Evolutionary conservation across 2,329 filamentous ascomycete species (phyloP).

Genomic region (Fusarium aywerte): DNA sequence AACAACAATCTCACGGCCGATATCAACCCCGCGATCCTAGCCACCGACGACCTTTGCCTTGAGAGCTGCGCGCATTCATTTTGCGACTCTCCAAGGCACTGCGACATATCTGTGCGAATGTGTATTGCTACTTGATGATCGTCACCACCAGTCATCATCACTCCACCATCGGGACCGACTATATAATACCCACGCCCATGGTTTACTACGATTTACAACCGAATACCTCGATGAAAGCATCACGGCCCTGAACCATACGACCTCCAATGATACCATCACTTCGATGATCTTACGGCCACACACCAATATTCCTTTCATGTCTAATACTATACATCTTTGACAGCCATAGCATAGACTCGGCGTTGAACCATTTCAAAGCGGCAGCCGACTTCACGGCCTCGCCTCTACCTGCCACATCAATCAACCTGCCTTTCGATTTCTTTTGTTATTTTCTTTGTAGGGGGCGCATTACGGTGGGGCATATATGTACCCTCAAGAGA

Average conservation of each 20-base stretch:
- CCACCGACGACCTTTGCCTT: conserved; percentile 54
- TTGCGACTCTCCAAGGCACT: conserved; percentile 26
- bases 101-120: conserved; percentile 11
- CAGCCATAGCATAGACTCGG: conserved; percentile 51
- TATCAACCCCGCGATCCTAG: conserved; percentile 60
- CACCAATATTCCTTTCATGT: conserved; percentile 43
- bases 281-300: conserved; percentile 42
- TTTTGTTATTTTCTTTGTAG: conserved; percentile 41
- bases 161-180: neutral
- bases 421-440: conserved; percentile 41
- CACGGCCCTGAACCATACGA: conserved; percentile 32
- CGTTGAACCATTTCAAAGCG: conserved; percentile 45
- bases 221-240: conserved; percentile 45
- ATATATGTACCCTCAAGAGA: conserved; percentile 39
- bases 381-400: conserved; percentile 30
- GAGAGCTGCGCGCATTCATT: conserved; percentile 34
- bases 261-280: conserved; percentile 43
- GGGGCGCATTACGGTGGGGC: conserved; percentile 43
- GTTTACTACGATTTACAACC: conserved; percentile 30
- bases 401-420: conserved; percentile 46
- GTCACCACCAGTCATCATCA: conserved; percentile 3
- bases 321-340: conserved; percentile 45
- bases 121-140: conserved; percentile 8
- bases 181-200: conserved; percentile 30
- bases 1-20: conserved; percentile 56